Evolutionary conservation across 108 stramenopile genomes (phyloP).

Genomic region (Skeletonema menzelii): DNA sequence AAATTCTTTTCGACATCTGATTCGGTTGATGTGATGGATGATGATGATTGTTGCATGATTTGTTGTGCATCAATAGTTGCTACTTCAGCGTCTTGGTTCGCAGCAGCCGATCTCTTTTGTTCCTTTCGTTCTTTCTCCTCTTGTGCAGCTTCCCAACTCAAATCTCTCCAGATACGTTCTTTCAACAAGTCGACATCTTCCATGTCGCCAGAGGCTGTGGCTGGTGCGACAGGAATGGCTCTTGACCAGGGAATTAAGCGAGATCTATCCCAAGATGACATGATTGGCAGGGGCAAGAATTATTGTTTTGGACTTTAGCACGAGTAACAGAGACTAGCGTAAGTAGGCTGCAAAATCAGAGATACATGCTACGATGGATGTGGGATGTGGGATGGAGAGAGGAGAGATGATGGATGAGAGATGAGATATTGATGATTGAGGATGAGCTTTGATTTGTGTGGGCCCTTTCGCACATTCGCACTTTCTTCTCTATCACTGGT

Average conservation of each 20-base stretch:
- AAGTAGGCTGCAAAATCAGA: too few species aligned
- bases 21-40: background rate
- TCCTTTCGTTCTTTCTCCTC: constrained; percentile 33
- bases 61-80: background rate
- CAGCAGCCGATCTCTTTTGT: background rate
- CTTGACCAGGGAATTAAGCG: constrained; percentile 79
- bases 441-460: too few species aligned
- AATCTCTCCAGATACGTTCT: constrained; percentile 66
- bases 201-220: constrained; percentile 38
- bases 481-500: too few species aligned
- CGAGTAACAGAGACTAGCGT: too few species aligned
- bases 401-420: too few species aligned
- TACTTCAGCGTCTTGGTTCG: background rate
- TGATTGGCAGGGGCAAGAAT: constrained; percentile 4
- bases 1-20: constrained; percentile 14
- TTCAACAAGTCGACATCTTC: constrained; percentile 51
- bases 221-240: constrained; percentile 31
- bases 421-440: too few species aligned
- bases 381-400: too few species aligned
- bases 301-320: too few species aligned
- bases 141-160: constrained; percentile 67
- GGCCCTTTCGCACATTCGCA: too few species aligned
- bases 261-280: constrained; percentile 88
- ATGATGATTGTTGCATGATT: constrained; percentile 8
- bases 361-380: too few species aligned